Conservation (phyloP, 768 basidiomycete genomes). For the Mycena venus region DNA sequence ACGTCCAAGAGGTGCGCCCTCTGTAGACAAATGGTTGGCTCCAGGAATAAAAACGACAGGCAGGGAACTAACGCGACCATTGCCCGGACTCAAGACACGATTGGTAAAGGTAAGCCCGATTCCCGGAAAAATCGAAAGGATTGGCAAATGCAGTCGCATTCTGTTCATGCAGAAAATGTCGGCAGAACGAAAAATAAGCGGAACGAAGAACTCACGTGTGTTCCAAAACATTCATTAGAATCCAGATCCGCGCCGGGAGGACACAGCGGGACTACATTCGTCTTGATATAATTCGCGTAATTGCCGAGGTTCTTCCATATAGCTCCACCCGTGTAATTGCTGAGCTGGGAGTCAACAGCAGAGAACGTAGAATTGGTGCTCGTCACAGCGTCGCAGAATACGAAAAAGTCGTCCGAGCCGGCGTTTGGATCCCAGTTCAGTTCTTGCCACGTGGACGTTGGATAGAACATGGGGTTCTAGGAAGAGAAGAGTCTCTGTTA, state of each 20-base stretch:
- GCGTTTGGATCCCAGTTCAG: constrained; percentile 21
- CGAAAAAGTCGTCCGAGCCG: constrained; percentile 22
- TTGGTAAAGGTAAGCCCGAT: constrained; percentile 25
- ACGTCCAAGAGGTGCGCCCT: constrained; percentile 19
- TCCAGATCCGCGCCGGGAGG: constrained; percentile 23
- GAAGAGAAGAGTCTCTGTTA: constrained; percentile 7
- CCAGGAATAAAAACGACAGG: not conserved
- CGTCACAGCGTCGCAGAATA: constrained; percentile 25
- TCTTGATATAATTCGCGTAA: constrained; percentile 27
- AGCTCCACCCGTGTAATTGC: constrained; percentile 21
- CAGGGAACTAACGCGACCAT: constrained; percentile 15
- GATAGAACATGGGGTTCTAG: constrained; percentile 17
- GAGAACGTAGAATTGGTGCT: constrained; percentile 18
- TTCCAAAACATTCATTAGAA: constrained; percentile 27
- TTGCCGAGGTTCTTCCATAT: constrained; percentile 26
- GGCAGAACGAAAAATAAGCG: constrained; percentile 3
- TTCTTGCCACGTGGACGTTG: constrained; percentile 25
- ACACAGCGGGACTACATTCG: constrained; percentile 19
- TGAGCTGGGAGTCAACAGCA: constrained; percentile 20
- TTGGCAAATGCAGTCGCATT: constrained; percentile 14
- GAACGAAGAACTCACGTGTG: constrained; percentile 11
- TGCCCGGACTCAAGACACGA: constrained; percentile 22
- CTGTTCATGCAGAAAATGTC: constrained; percentile 9
- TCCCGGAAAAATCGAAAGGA: constrained; percentile 20
- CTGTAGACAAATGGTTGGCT: not conserved